Evolutionary conservation across 176 grass and related monocot genomes (phyloP).

Genomic region (Oropetium thomaeum): DNA sequence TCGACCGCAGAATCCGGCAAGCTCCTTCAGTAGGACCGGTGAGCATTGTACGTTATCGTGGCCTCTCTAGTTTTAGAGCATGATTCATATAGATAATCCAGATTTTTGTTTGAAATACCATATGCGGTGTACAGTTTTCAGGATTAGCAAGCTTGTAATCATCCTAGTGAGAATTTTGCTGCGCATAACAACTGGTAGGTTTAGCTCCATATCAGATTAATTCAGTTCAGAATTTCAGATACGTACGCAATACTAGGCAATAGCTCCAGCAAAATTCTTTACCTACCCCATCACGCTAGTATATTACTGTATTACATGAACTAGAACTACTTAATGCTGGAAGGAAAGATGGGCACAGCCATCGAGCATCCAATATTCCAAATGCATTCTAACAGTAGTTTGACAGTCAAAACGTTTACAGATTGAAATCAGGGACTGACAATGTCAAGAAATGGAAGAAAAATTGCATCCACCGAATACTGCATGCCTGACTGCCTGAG

Average conservation of each 20-base stretch:
- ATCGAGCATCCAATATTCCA: neutral
- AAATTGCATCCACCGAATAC: neutral
- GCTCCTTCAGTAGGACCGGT: neutral
- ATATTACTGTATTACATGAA: too few relatives aligned
- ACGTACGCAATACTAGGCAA: too few relatives aligned
- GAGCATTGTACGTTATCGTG: neutral
- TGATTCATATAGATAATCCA: conserved; percentile 19
- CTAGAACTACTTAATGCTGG: neutral
- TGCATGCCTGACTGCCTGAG: neutral
- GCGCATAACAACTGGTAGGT: neutral
- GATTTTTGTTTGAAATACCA: neutral
- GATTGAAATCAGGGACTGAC: neutral
- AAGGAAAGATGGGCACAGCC: neutral
- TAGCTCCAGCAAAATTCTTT: neutral
- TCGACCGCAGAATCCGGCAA: conserved; percentile 14
- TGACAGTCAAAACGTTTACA: neutral
- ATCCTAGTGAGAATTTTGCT: neutral
- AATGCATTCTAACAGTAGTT: neutral
- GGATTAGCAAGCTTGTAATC: neutral
- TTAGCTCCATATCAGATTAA: neutral
- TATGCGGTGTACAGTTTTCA: conserved; percentile 20
- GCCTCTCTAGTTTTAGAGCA: conserved; percentile 16
- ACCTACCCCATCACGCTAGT: too few relatives aligned
- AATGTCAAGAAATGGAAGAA: neutral
- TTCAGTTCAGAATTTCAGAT: too few relatives aligned